Conservation (phyloP, 164 flowering plant genomes). For the Stephania cephalantha region DNA sequence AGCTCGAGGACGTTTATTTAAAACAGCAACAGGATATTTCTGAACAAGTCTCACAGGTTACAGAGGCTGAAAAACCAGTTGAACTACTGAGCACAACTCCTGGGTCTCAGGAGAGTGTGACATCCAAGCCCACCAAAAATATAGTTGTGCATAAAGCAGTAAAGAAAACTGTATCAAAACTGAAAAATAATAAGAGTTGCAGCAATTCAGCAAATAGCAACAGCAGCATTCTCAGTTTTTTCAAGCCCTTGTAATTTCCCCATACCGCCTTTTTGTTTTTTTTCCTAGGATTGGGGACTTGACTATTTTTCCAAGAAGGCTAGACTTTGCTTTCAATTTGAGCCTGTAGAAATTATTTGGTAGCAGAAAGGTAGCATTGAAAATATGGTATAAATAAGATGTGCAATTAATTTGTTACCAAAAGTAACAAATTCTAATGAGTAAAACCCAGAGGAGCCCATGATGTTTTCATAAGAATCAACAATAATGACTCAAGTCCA, state of each 20-base stretch:
- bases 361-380: too few relatives aligned
- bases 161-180: constrained; percentile 19
- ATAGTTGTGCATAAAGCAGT: background rate
- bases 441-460: too few relatives aligned
- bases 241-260: constrained; percentile 22
- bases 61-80: constrained; percentile 11
- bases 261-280: too few relatives aligned
- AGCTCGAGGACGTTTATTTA: constrained; percentile 15
- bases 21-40: constrained; percentile 6
- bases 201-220: constrained; percentile 20
- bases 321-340: too few relatives aligned
- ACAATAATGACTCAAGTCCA: too few relatives aligned
- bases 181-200: constrained; percentile 12
- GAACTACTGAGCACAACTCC: constrained; percentile 11
- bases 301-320: too few relatives aligned
- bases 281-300: too few relatives aligned
- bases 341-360: too few relatives aligned
- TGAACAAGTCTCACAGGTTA: constrained; percentile 18
- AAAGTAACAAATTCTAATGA: too few relatives aligned
- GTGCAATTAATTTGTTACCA: too few relatives aligned
- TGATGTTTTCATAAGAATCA: too few relatives aligned
- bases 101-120: constrained; percentile 53
- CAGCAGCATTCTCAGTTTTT: constrained; percentile 40
- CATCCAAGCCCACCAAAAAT: constrained; percentile 31
- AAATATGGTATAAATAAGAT: too few relatives aligned